phyloP scores from a whole-genome alignment of 495 filamentous ascomycete species.

The Penicillium silybi region DNA sequence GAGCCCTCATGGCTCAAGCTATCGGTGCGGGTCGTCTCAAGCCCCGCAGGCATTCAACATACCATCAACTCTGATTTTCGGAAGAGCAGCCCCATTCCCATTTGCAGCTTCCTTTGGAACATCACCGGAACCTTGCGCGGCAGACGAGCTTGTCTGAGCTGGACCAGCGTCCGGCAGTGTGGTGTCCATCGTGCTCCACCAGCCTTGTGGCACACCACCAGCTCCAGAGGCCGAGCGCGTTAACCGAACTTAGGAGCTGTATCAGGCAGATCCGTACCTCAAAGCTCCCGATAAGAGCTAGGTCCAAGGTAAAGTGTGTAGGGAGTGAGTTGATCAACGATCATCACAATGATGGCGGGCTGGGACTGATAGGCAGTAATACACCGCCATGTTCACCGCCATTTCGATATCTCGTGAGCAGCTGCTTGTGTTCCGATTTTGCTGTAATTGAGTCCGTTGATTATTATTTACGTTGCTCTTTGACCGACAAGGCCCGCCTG shows the following conservation, averaged over 20 bases:
- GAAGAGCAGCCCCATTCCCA: constrained; percentile 1
- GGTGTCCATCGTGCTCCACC: constrained; percentile 21
- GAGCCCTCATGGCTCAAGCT: neutral
- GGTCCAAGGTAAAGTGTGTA: neutral
- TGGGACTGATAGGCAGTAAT: constrained; percentile 7
- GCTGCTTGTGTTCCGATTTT: neutral
- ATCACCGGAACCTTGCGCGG: neutral
- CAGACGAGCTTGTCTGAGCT: constrained; percentile 10
- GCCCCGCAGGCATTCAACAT: constrained; percentile 9
- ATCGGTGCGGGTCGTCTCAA: neutral
- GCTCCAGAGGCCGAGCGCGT: neutral
- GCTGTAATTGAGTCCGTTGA: neutral
- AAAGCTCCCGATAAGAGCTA: neutral
- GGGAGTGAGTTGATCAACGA: neutral
- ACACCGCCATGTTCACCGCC: constrained; percentile 6
- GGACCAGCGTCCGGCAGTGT: constrained; percentile 26
- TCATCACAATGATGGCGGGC: constrained; percentile 8
- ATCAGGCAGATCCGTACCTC: neutral
- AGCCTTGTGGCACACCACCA: constrained; percentile 5
- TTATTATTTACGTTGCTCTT: neutral
- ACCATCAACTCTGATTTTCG: constrained; percentile 31
- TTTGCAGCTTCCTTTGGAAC: neutral
- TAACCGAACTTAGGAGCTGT: neutral
- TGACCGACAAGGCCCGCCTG: neutral
- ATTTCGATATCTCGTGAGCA: neutral